Evolutionary conservation across 768 basidiomycete genomes (phyloP), one percentile per base, ranked within the genome.

Genomic region (Tricholoma furcatifolium): DNA sequence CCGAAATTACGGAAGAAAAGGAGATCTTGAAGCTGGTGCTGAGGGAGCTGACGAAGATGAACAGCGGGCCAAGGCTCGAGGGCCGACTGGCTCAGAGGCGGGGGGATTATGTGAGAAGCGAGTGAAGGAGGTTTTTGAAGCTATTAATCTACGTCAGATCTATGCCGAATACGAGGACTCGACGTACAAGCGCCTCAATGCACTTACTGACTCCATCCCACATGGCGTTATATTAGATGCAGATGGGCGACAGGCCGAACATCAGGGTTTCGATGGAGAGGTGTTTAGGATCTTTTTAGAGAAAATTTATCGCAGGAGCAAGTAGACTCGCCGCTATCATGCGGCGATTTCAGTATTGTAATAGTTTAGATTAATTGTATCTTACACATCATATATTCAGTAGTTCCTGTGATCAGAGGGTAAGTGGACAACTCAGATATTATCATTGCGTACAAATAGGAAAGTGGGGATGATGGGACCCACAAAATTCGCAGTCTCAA

Each of bases 251-350:
- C 55, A 56, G 38, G 54, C 56, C 18, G 54, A 58, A n/a, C n/a
- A n/a, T n/a, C n/a, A n/a, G n/a, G n/a, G n/a, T n/a, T n/a, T n/a
- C n/a, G n/a, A n/a, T n/a, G 70, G 74, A 47, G 84, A 84, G 56
- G 88, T 97, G 53, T 96, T 98, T 71, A 79, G 76, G 55, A 84
- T 79, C 61, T 98, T 97, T 75, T 71, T 98, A 66, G 79, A 80
- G 55, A 98, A 98, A 78, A 95, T 98, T 32, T 82, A 84, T 61
- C 77, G 78, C 68, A 75, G 83, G 57, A 79, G 70, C 56, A 84
- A 82, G 73, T 85, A 74, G 57, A 10, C 11, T 14, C 9, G 24
- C 9, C 14, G 17, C 5, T n/a, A n/a, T n/a, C n/a, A n/a, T n/a
- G n/a, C n/a, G n/a, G n/a, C n/a, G n/a, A n/a, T n/a, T n/a, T n/a